Base-by-base conservation (phyloP, 2,329 filamentous ascomycete species). In the Clonostachys rosea region DNA sequence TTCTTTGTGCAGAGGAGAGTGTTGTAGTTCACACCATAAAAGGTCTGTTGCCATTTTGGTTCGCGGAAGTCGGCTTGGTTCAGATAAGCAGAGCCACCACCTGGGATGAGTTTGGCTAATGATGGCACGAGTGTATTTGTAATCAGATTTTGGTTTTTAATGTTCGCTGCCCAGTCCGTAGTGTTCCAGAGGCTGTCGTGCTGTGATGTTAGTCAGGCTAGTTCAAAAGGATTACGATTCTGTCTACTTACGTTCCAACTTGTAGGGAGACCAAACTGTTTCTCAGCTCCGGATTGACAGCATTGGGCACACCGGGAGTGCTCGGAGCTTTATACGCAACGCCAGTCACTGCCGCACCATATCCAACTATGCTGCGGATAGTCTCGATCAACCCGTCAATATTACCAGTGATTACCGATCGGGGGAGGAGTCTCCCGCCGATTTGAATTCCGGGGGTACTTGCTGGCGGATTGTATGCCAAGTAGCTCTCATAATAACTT, bases 51-150 rank as follows among this genome's bases (percentile, higher is more conserved):
- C 54, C 63, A 74, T 43, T 65, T 50, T 4, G 60, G 61, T 52
- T 70, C 61, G 39, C 56, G 58, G 43, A 70, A 69, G 57, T 74
- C 65, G 5, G 66, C 71, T 60, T 78, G 73, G 52, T 72, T 75
- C 64, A 71, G 61, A 56, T 74, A 73, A 11, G 64, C 56, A 9
- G 43, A 34, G 13, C 68, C 69, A 5, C 61, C 60, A 5, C 61
- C 61, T 4, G 68, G 66, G 1, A 65, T 67, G 13, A 68, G 59
- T 3, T 57, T 59, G 50, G 64, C 60, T 8, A 70, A 53, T 44
- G 55, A 56, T 13, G 62, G 60, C 42, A 65, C 54, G 44, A 64
- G 55, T n/a, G 58, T 54, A 44, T 67, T 46, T 13, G 67, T 68
- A 41, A 45, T 45, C 13, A 37, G 33, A 14, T 39, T n/a, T 17